Base-by-base conservation (phyloP, 306 rosid genomes). In the cucumber (Cucumis sativus) region DNA sequence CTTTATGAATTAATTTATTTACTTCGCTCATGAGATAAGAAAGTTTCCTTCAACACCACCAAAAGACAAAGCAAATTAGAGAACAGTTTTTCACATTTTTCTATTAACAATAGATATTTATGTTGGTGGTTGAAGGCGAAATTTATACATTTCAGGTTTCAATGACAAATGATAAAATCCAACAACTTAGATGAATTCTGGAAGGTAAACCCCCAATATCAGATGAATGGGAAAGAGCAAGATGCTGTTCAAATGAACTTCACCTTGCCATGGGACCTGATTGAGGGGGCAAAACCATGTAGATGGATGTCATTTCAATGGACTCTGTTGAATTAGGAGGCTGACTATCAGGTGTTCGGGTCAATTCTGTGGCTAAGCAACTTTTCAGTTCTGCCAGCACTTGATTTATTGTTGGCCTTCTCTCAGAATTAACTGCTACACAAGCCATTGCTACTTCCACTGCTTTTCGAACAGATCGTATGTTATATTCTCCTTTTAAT, bases 361-460 rank as follows among this genome's bases (percentile, higher is more conserved):
- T 23, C 14, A 45, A 20, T 15, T 76, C 80, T 49, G 75, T 25
- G 21, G 68, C 83, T 74, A 82, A 79, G 78, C 88, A 79, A 59
- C 30, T 28, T 28, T 79, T 76, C 5, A 82, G 40, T 20, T 47
- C 81, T 51, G 52, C 54, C 61, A 76, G 68, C 40, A 82, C 82
- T 55, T 70, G 67, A 54, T 37, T 79, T 85, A 79, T 84, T 62
- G 21, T 57, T 20, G 85, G 88, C 76, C 76, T 79, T 67, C 76
- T 65, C n/a, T 7, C 18, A 14, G 78, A 8, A n/a, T 60, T 33
- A 11, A 10, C 8, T 18, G 77, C 56, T 23, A 58, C 74, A 77
- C 83, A 82, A 43, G 69, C 80, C 81, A 77, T 66, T 64, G 79
- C 83, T 62, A 79, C 30, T 28, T 84, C 85, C 51, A 82, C 70